Percentiles rank a stretch among this genome's conserved stretches.
Evolutionary conservation across 192 early-diverging fungal species (phyloP).

Genomic region (Irineochytrium annulatum): DNA sequence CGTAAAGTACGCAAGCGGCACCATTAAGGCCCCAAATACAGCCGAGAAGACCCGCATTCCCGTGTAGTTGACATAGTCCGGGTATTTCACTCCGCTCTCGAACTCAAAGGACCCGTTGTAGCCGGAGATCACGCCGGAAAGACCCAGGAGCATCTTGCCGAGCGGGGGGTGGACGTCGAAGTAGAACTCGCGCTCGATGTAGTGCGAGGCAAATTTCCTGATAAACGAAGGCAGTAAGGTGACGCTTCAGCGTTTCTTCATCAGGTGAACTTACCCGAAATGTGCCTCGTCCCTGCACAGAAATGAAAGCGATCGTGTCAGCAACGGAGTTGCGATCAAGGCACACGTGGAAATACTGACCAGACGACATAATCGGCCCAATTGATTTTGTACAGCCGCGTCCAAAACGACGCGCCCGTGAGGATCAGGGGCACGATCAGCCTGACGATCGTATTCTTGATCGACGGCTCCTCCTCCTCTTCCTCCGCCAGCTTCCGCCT

Average conservation of each 20-base stretch:
- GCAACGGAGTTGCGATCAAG: not conserved
- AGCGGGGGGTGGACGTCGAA: slow-evolving; percentile 98
- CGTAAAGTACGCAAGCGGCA: slow-evolving; percentile 88
- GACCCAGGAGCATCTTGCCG: slow-evolving; percentile 91
- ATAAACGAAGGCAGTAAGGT: not conserved
- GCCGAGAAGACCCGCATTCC: slow-evolving; percentile 90
- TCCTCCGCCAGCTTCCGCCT: not conserved
- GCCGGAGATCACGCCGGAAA: slow-evolving; percentile 76
- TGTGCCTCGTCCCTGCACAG: slow-evolving; percentile 58
- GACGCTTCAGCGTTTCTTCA: not conserved
- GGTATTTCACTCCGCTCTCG: slow-evolving; percentile 73
- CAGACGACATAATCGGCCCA: slow-evolving; percentile 40
- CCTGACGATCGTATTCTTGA: not conserved
- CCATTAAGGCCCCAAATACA: slow-evolving; percentile 80
- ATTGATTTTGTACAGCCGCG: slow-evolving; percentile 38
- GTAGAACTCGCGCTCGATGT: slow-evolving; percentile 90
- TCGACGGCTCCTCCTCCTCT: not conserved
- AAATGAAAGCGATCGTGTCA: not conserved
- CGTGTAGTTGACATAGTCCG: slow-evolving; percentile 72
- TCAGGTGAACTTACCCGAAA: slow-evolving; percentile 41
- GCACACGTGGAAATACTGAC: too few species aligned
- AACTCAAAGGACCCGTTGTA: slow-evolving; percentile 87
- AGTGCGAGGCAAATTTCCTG: slow-evolving; percentile 86
- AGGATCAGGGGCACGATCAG: slow-evolving; percentile 3
- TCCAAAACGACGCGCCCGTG: slow-evolving; percentile 25